Evolutionary conservation across 805 yeast species (phyloP), one percentile per base, ranked within the genome.

Genomic region (Kuraishia piskuri): DNA sequence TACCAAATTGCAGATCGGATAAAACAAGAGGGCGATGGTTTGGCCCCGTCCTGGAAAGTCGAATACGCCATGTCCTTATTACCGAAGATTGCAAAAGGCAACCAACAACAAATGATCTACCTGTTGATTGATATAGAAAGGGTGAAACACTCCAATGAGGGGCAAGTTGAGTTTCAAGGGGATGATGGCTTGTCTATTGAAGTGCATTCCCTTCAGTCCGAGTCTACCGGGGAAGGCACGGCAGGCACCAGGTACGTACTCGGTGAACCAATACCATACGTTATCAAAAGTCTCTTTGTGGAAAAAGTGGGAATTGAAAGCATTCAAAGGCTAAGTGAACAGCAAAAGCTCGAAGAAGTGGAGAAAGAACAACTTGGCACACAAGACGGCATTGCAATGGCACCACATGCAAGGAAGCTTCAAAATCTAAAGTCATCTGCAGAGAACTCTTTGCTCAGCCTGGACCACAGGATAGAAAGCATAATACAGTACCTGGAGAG

Each of bases 231-330:
- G 17, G 17, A 31, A 31, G 40, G 40, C 40, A 31, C 40, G 14
- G 14, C 17, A 12, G 40, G 17, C 14, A 12, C 17, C n/a, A 14
- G 17, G n/a, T 31, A 31, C 17, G 17, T 14, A 3, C 9, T 31
- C 9, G 40, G 40, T 12, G 17, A 12, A 31, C 14, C 17, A 12
- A 31, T 31, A 6, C 40, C 40, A 22, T 48, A 25, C 20, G n/a
- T 31, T 10, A 48, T 48, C 40, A 48, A 26, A 40, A 23, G 37
- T 17, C 26, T 48, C 17, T 26, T 21, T 17, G 9, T 20, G 10
- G 50, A 48, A n/a, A 48, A 48, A n/a, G 23, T 48, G 19, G 50
- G 37, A 17, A 26, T 48, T 21, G 50, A 48, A 2, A 26, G 40
- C 14, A 48, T 48, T 23, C 50, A 25, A 14, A n/a, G 23, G 19